Conservation (phyloP, 176 grass and related monocot species). For the Oryza nivara region DNA sequence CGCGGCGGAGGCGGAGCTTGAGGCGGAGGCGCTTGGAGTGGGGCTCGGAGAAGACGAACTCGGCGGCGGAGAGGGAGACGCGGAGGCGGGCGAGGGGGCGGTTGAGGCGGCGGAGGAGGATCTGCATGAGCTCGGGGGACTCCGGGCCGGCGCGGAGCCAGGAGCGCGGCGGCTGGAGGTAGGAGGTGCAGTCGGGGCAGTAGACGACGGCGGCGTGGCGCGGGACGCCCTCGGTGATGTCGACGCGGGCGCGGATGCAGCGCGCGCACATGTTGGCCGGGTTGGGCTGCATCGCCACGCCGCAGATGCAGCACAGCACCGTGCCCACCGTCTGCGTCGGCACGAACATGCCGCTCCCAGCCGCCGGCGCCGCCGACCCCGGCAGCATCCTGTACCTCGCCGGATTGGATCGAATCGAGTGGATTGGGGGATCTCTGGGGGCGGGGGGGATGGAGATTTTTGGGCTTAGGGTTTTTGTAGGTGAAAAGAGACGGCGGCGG, state of each 20-base stretch:
- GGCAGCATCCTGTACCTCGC: conserved; percentile 34
- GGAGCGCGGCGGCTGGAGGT: conserved; percentile 67
- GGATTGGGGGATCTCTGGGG: not conserved
- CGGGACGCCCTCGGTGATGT: conserved; percentile 74
- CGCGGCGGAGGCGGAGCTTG: conserved; percentile 82
- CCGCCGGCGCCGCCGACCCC: conserved; percentile 49
- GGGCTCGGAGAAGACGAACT: conserved; percentile 93
- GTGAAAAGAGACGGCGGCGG: not conserved
- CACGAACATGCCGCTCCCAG: conserved; percentile 84
- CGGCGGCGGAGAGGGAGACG: conserved; percentile 72
- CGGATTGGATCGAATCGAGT: conserved; percentile 8
- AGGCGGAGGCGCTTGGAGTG: conserved; percentile 97
- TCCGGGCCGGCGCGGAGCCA: conserved; percentile 70
- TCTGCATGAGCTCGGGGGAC: conserved; percentile 80
- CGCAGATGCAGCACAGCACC: conserved; percentile 94
- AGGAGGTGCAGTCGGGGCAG: conserved; percentile 68
- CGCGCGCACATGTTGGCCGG: conserved; percentile 91
- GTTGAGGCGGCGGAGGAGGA: conserved; percentile 78
- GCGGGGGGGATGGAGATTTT: conserved; percentile 25
- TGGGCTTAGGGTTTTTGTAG: conserved; percentile 51
- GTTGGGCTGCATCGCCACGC: conserved; percentile 81
- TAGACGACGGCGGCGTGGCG: conserved; percentile 59
- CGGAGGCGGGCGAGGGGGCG: conserved; percentile 62
- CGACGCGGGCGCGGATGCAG: conserved; percentile 72
- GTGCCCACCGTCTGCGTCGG: conserved; percentile 81